phyloP scores from a whole-genome alignment of 768 basidiomycete species.

The Trametes sanguinea region DNA sequence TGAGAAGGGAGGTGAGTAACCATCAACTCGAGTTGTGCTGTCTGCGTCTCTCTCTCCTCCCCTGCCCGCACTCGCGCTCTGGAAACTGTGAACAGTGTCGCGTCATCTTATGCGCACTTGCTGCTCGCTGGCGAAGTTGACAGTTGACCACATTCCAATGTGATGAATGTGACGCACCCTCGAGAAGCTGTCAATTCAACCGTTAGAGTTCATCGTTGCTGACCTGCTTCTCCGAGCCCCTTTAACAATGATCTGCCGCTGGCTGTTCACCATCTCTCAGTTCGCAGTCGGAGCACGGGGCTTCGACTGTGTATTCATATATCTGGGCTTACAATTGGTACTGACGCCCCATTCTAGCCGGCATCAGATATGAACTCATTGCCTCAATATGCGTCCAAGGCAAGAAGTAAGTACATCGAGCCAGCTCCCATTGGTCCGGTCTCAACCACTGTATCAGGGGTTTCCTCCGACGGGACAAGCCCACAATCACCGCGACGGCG shows the following conservation, averaged over 20 bases:
- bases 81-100: no score
- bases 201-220: not conserved
- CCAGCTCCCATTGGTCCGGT: not conserved
- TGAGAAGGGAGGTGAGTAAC: conserved; percentile 63
- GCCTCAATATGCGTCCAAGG: conserved; percentile 85
- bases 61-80: not conserved
- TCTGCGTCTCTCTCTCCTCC: not conserved
- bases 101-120: no score
- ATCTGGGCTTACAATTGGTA: not conserved
- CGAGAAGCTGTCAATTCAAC: not conserved
- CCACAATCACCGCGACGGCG: conserved; percentile 63
- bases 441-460: conserved; percentile 48
- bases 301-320: not conserved
- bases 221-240: not conserved
- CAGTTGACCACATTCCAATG: not conserved
- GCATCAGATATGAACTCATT: conserved; percentile 88
- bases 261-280: not conserved
- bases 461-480: conserved; percentile 80
- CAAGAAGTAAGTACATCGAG: conserved; percentile 60
- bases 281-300: not conserved
- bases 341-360: conserved; percentile 46
- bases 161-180: not conserved
- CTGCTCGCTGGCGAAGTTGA: not conserved
- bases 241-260: not conserved
- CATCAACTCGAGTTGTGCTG: not conserved